These are phyloP conservation scores for Nicotiana obtusifolia DNA, from an alignment of 257 asterid genomes.

Conservation along the genomic window DNA sequence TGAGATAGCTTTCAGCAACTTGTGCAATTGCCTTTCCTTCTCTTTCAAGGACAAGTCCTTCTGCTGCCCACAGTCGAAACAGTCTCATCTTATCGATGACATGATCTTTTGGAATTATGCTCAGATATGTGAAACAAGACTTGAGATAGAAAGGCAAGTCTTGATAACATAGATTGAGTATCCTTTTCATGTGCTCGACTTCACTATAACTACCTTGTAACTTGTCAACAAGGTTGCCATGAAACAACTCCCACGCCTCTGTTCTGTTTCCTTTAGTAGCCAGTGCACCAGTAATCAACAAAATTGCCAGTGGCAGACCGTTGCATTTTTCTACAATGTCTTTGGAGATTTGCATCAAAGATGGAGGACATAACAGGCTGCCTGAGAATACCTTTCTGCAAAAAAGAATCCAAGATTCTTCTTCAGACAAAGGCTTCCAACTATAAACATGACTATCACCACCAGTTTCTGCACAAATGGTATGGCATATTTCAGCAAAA, in stretches of 20 bases:
- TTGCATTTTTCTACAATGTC: slow-evolving; percentile 15
- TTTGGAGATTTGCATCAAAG: background rate
- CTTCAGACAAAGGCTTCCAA: slow-evolving; percentile 16
- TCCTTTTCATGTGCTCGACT: slow-evolving; percentile 11
- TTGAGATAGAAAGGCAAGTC: slow-evolving; percentile 25
- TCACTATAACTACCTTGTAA: slow-evolving; percentile 6
- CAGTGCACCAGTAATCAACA: slow-evolving; percentile 20
- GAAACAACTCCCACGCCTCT: slow-evolving; percentile 19
- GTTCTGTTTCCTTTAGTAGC: slow-evolving; percentile 10
- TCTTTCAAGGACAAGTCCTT: slow-evolving; percentile 17
- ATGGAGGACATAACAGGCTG: background rate
- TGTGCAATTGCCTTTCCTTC: slow-evolving; percentile 11
- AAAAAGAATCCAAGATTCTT: slow-evolving; percentile 23
- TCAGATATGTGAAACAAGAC: slow-evolving; percentile 20
- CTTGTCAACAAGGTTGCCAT: slow-evolving; percentile 12
- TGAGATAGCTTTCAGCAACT: slow-evolving; percentile 22
- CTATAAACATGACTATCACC: background rate
- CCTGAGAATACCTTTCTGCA: slow-evolving; percentile 15
- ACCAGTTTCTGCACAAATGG: slow-evolving; percentile 2
- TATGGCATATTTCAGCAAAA: slow-evolving; percentile 2
- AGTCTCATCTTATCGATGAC: slow-evolving; percentile 12
- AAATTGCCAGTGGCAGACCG: slow-evolving; percentile 25
- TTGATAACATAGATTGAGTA: slow-evolving; percentile 19
- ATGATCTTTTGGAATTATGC: slow-evolving; percentile 16
- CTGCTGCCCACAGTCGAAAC: slow-evolving; percentile 21